Percentiles rank a stretch among this genome's conserved stretches.
These are phyloP conservation scores for Choricystis sp. DNA, from an alignment of 139 green algal genomes.

Conservation along the genomic window DNA sequence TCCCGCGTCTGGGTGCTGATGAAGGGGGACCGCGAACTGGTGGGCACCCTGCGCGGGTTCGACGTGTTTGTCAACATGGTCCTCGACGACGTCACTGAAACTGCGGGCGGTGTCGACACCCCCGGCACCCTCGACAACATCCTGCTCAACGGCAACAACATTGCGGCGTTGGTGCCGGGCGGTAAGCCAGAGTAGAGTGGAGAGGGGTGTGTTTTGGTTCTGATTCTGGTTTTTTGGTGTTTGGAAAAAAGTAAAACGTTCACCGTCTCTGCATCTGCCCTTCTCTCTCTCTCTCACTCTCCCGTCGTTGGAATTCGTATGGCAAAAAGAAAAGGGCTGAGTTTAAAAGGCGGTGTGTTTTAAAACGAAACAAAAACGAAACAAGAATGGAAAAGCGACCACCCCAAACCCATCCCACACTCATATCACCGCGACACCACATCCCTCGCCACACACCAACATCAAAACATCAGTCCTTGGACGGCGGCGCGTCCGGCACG, in stretches of 20 bases:
- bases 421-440: too few species aligned
- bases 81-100: slow-evolving; percentile 89
- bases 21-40: slow-evolving; percentile 79
- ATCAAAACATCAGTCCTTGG: slow-evolving; percentile 9
- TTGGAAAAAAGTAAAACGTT: not conserved
- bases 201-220: too few species aligned
- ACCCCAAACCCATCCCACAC: too few species aligned
- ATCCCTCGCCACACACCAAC: not conserved
- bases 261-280: too few species aligned
- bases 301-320: too few species aligned
- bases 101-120: slow-evolving; percentile 45
- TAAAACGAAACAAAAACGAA: too few species aligned
- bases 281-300: not conserved
- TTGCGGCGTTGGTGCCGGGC: slow-evolving; percentile 79
- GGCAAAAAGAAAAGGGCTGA: too few species aligned
- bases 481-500: slow-evolving; percentile 18
- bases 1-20: slow-evolving; percentile 89
- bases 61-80: slow-evolving; percentile 99
- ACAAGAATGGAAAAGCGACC: not conserved
- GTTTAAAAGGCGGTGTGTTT: too few species aligned
- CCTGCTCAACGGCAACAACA: slow-evolving; percentile 97
- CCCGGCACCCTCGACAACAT: slow-evolving; percentile 36
- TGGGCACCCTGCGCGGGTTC: slow-evolving; percentile 82
- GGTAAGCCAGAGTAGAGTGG: slow-evolving; percentile 45
- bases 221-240: too few species aligned